Conservation (phyloP, 2,329 filamentous ascomycete genomes). For the Calonectria montana region DNA sequence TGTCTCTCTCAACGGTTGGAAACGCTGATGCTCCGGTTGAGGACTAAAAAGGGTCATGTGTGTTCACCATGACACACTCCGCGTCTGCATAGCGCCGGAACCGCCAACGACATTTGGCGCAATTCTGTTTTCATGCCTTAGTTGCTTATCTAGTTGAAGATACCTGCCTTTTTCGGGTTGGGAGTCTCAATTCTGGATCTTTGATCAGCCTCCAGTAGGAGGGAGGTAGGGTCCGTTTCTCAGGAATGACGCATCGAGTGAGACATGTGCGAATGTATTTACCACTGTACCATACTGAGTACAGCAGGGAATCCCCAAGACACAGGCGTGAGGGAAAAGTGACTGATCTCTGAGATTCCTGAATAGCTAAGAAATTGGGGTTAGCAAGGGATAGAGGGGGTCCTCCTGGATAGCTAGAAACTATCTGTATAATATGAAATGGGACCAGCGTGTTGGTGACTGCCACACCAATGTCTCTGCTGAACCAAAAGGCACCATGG, state of each 20-base stretch:
- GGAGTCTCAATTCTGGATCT: not conserved
- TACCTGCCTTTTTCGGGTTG: slow-evolving; percentile 1
- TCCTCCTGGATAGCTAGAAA: not conserved
- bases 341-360: not conserved
- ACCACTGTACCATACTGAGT: not conserved
- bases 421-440: not conserved
- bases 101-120: not conserved
- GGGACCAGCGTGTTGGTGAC: not conserved
- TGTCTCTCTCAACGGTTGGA: slow-evolving; percentile 2
- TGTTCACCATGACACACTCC: not conserved
- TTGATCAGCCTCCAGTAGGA: not conserved
- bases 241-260: slow-evolving; percentile 1
- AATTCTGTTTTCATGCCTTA: slow-evolving; percentile 9
- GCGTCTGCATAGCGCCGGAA: not conserved
- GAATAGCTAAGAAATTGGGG: not conserved
- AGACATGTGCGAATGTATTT: not conserved
- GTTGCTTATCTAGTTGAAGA: slow-evolving; percentile 5
- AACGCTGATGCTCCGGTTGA: not conserved
- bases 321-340: not conserved
- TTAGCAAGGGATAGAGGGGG: too few species aligned
- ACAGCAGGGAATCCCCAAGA: not conserved
- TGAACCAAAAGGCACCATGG: not conserved
- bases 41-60: not conserved
- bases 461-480: not conserved
- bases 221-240: not conserved